Evolutionary conservation across 2,329 filamentous ascomycete species (phyloP).

Genomic region (Macrophomina pseudophaseolina): DNA sequence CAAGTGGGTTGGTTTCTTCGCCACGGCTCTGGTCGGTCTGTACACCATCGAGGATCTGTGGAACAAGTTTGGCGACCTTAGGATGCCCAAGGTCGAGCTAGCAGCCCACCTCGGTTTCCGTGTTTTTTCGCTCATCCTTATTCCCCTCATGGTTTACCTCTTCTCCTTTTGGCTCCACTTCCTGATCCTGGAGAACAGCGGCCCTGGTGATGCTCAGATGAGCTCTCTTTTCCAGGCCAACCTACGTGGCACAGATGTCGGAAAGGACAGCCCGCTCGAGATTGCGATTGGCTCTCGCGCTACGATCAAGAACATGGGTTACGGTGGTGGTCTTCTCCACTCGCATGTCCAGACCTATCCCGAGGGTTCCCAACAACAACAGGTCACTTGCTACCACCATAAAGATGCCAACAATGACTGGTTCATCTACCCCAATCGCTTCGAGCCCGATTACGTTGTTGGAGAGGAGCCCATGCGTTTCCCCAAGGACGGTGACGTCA

Average conservation of each 20-base stretch:
- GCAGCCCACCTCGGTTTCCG: conserved; percentile 80
- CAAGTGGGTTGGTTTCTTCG: conserved; percentile 97
- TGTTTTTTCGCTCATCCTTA: conserved; percentile 82
- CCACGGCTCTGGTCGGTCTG: conserved; percentile 89
- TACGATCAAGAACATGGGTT: conserved; percentile 99
- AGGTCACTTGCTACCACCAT: conserved; percentile 99
- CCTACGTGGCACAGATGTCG: conserved; percentile 88
- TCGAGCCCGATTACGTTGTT: conserved; percentile 72
- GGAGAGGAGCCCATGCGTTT: conserved; percentile 73
- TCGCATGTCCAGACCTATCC: conserved; percentile 97
- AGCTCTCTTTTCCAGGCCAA: conserved; percentile 99
- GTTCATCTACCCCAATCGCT: conserved; percentile 96
- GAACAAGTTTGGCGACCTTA: conserved; percentile 95
- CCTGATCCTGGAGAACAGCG: conserved; percentile 87
- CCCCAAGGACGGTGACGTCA: conserved; percentile 75
- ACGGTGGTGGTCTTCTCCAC: conserved; percentile 93
- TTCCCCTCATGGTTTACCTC: conserved; percentile 91
- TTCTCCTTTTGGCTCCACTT: conserved; percentile 97
- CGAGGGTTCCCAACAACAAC: conserved; percentile 91
- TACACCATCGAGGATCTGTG: conserved; percentile 97
- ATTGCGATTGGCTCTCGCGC: conserved; percentile 86
- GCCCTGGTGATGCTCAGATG: conserved; percentile 99
- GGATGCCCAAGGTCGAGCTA: conserved; percentile 79
- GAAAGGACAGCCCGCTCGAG: conserved; percentile 91
- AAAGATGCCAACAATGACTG: conserved; percentile 99